These are phyloP conservation scores for Linaria vulgaris DNA, from an alignment of 257 asterid genomes.

Conservation along the genomic window DNA sequence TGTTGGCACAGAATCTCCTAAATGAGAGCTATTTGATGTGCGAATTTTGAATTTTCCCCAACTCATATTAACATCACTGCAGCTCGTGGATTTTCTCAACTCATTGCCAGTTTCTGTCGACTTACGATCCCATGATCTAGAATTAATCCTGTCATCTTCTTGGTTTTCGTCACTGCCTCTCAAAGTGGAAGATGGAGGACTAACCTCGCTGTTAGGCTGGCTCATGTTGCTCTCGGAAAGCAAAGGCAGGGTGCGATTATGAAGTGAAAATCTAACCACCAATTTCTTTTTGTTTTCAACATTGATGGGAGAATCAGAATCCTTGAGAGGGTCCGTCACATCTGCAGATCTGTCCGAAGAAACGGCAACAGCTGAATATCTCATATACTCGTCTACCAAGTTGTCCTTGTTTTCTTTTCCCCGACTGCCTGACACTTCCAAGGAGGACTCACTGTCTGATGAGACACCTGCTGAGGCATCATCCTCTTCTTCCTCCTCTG, in stretches of 20 bases:
- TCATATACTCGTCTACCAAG: slow-evolving; percentile 33
- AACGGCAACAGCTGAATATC: slow-evolving; percentile 33
- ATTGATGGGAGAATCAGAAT: slow-evolving; percentile 37
- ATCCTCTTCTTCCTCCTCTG: slow-evolving; percentile 66
- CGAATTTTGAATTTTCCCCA: slow-evolving; percentile 50
- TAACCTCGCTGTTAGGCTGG: slow-evolving; percentile 40
- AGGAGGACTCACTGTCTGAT: slow-evolving; percentile 60
- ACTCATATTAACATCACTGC: slow-evolving; percentile 29
- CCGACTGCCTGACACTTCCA: slow-evolving; percentile 42
- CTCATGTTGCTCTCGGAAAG: slow-evolving; percentile 37
- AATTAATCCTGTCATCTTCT: slow-evolving; percentile 31
- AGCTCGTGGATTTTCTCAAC: slow-evolving; percentile 28
- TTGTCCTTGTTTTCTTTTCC: slow-evolving; percentile 33
- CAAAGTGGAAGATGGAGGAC: slow-evolving; percentile 43
- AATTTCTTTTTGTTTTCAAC: slow-evolving; percentile 61
- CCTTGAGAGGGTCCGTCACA: slow-evolving; percentile 32
- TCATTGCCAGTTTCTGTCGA: slow-evolving; percentile 28
- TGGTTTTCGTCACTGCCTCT: slow-evolving; percentile 34
- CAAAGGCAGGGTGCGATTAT: slow-evolving; percentile 38
- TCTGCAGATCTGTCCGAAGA: slow-evolving; percentile 43
- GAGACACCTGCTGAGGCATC: slow-evolving; percentile 52
- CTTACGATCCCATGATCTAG: slow-evolving; percentile 32
- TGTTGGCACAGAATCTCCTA: slow-evolving; percentile 33
- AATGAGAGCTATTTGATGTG: slow-evolving; percentile 36
- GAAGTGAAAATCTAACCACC: slow-evolving; percentile 64